These are phyloP conservation scores for Akanthomyces muscarius DNA, from an alignment of 2,329 filamentous ascomycete species.

Conservation along the genomic window DNA sequence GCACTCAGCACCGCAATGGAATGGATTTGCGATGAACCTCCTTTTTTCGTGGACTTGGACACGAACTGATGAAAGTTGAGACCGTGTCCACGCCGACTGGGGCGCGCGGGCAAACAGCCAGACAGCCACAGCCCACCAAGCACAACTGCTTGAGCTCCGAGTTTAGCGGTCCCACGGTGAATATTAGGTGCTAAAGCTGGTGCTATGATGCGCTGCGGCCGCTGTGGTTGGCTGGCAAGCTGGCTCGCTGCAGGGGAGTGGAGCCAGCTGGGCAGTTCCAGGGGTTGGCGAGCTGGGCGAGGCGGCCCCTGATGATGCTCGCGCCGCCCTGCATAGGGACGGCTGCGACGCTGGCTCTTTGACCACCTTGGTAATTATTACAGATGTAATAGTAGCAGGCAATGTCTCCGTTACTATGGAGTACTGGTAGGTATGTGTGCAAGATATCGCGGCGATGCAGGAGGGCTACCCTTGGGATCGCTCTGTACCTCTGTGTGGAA, in stretches of 20 bases:
- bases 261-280: not conserved
- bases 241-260: slow-evolving; percentile 1
- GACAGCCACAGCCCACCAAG: not conserved
- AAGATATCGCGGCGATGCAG: not conserved
- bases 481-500: too few relatives aligned
- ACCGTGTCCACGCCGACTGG: slow-evolving; percentile 13
- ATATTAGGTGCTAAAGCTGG: not conserved
- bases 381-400: not conserved
- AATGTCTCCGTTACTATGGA: not conserved
- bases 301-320: not conserved
- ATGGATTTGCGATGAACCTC: slow-evolving; percentile 17
- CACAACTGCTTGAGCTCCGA: too few relatives aligned
- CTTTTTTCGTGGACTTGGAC: not conserved
- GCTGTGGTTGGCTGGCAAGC: not conserved
- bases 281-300: not conserved
- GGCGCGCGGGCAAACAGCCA: not conserved
- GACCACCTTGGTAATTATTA: not conserved
- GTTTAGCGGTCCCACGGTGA: too few relatives aligned
- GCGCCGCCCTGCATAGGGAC: not conserved
- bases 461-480: not conserved
- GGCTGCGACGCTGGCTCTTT: too few relatives aligned
- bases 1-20: slow-evolving; percentile 23
- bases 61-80: slow-evolving; percentile 6
- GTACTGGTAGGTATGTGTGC: not conserved
- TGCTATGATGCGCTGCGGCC: not conserved